phyloP scores from a whole-genome alignment of 1,284 basidiomycete species.

The Spongiforma sp. region DNA sequence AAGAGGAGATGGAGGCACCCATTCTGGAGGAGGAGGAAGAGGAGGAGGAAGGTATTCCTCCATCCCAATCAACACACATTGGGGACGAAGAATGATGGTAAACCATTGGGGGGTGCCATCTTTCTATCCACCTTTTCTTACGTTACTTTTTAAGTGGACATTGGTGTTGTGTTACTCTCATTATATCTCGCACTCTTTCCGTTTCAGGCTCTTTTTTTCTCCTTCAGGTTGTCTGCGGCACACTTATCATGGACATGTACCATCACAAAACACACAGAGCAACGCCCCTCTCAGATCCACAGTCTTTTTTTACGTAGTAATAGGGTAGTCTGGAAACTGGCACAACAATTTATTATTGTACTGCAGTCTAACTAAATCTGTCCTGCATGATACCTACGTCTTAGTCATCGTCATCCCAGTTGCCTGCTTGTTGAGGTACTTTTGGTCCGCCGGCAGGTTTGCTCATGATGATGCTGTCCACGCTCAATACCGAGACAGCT shows the following conservation, averaged over 20 bases:
- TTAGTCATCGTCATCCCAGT: conserved; percentile 80
- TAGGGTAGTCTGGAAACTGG: conserved; percentile 26
- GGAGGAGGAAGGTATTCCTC: conserved; percentile 42
- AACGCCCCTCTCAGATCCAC: background rate
- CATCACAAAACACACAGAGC: conserved; percentile 11
- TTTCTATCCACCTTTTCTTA: background rate
- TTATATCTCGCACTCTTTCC: conserved; percentile 5
- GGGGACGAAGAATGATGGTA: conserved; percentile 28
- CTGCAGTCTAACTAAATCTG: conserved; percentile 22
- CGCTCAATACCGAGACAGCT: conserved; percentile 91
- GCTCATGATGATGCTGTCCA: conserved; percentile 99
- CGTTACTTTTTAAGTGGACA: conserved; percentile 18
- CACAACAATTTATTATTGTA: conserved; percentile 37
- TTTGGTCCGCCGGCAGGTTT: conserved; percentile 90
- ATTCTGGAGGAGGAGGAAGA: conserved; percentile 56
- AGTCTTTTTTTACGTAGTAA: conserved; percentile 4
- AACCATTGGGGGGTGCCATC: background rate
- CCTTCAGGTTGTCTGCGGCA: conserved; percentile 13
- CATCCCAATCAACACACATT: conserved; percentile 30
- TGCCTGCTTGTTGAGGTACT: conserved; percentile 80
- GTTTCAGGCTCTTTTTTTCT: background rate
- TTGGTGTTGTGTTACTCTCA: conserved; percentile 26
- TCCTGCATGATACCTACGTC: conserved; percentile 22
- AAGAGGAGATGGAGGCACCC: conserved; percentile 51
- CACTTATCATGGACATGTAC: conserved; percentile 41